Evolutionary conservation across 1,284 basidiomycete species (phyloP).

Genomic region (Cutaneotrichosporon cavernicola): DNA sequence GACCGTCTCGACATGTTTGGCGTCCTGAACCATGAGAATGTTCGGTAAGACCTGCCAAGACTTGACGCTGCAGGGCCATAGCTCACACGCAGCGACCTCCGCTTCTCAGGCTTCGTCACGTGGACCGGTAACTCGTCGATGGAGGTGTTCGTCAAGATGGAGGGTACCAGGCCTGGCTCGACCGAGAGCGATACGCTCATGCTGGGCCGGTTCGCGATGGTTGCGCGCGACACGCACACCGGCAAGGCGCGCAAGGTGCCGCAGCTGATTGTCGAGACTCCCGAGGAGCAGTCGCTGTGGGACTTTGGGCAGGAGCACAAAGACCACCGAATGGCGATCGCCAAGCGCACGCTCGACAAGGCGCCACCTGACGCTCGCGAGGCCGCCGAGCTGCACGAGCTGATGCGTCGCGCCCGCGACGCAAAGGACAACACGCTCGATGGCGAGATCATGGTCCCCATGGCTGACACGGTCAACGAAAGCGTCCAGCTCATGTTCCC

Average conservation of each 20-base stretch:
- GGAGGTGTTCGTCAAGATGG: slow-evolving; percentile 80
- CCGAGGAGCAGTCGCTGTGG: slow-evolving; percentile 65
- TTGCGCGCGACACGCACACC: slow-evolving; percentile 69
- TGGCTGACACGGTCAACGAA: slow-evolving; percentile 48
- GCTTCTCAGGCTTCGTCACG: slow-evolving; percentile 74
- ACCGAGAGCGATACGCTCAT: slow-evolving; percentile 59
- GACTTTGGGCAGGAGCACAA: slow-evolving; percentile 67
- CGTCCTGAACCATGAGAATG: slow-evolving; percentile 32
- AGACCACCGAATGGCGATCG: slow-evolving; percentile 58
- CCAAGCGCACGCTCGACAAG: slow-evolving; percentile 63
- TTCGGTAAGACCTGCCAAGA: background rate
- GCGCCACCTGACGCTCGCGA: slow-evolving; percentile 71
- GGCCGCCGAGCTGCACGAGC: slow-evolving; percentile 65
- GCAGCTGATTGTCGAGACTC: slow-evolving; percentile 61
- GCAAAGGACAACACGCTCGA: slow-evolving; percentile 29
- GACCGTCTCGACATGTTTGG: slow-evolving; percentile 60
- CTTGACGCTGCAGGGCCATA: background rate
- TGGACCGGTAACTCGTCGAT: slow-evolving; percentile 73
- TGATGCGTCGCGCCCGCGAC: slow-evolving; percentile 60
- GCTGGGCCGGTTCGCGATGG: slow-evolving; percentile 72
- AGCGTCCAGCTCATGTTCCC: slow-evolving; percentile 68
- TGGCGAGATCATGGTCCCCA: slow-evolving; percentile 44
- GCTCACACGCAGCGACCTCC: slow-evolving; percentile 57
- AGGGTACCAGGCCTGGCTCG: slow-evolving; percentile 58
- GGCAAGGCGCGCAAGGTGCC: slow-evolving; percentile 67